These are phyloP conservation scores for Suillus placidus DNA, from an alignment of 768 basidiomycete genomes.

Conservation along the genomic window DNA sequence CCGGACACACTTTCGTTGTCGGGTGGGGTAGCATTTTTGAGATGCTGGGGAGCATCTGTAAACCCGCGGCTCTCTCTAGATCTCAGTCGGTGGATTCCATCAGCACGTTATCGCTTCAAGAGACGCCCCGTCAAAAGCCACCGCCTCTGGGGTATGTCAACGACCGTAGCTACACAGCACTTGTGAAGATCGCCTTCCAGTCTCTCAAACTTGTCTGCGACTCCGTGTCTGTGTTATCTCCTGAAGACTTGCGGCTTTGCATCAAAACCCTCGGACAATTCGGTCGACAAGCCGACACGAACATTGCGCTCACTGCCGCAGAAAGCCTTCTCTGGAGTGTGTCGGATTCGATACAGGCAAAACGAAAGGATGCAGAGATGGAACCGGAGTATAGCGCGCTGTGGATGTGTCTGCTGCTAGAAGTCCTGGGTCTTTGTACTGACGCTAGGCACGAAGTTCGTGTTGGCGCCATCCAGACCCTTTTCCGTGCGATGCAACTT, in stretches of 20 bases:
- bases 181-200: conserved; percentile 93
- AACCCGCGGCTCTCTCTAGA: conserved; percentile 44
- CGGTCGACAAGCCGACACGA: conserved; percentile 91
- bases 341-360: conserved; percentile 91
- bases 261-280: conserved; percentile 91
- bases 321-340: conserved; percentile 95
- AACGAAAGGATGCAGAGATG: conserved; percentile 65
- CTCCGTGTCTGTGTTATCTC: conserved; percentile 79
- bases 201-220: conserved; percentile 94
- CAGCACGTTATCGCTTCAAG: conserved; percentile 42
- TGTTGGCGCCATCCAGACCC: conserved; percentile 91
- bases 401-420: conserved; percentile 92
- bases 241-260: conserved; percentile 81
- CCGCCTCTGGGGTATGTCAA: conserved; percentile 57
- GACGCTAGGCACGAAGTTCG: conserved; percentile 88
- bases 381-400: conserved; percentile 76
- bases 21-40: conserved; percentile 95
- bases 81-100: conserved; percentile 46
- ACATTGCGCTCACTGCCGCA: conserved; percentile 93
- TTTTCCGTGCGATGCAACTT: conserved; percentile 92
- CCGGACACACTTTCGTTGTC: conserved; percentile 87
- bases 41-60: conserved; percentile 89
- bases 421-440: conserved; percentile 80
- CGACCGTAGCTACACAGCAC: conserved; percentile 70
- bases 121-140: conserved; percentile 42